Base-by-base conservation (phyloP, 2,329 filamentous ascomycete genomes). In the Lecanicillium sp. region DNA sequence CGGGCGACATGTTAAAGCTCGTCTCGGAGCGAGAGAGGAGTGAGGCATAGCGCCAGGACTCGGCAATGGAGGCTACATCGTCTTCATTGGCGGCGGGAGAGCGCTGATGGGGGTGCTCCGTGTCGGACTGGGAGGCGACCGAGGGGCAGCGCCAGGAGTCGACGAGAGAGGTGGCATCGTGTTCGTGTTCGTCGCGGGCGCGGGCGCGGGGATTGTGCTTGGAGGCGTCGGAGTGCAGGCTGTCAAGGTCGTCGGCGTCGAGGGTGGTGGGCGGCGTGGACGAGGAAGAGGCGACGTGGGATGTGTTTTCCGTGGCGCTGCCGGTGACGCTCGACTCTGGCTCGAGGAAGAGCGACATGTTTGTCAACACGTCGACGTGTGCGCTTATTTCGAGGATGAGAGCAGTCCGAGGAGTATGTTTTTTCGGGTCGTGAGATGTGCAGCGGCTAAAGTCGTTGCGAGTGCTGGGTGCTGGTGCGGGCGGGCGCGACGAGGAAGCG, bases 261-360 rank as follows among this genome's bases (percentile, higher is more conserved):
- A 40, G 11, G 55, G 79, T 86, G 41, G 83, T 86, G 20, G 81
- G 80, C 39, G 83, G 83, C 49, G 83, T 86, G 17, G 79, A 83
- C 57, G 70, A 75, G 21, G 73, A 68, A 42, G 77, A 79, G 69
- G 75, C 75, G 70, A 75, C 67, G 56, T 77, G 65, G 59, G 69
- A 73, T 43, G 71, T 73, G 37, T 64, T 64, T 51, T 74, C 71
- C 46, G 63, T 62, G 46, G 63, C 58, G 35, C 53, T 44, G 27
- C 50, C 54, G 27, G 54, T 58, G 51, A 65, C 60, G 58, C 58
- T 61, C 58, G 57, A 60, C 47, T 68, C 66, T 2, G 54, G 48
- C 8, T 52, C 51, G 33, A 56, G 51, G 44, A 65, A 61, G 54
- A 65, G 54, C 49, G 62, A 58, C 62, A 66, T 66, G 32, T 41